These are phyloP conservation scores for Paramecium primaurelia DNA, from an alignment of 73 alveolate genomes.

Conservation along the genomic window DNA sequence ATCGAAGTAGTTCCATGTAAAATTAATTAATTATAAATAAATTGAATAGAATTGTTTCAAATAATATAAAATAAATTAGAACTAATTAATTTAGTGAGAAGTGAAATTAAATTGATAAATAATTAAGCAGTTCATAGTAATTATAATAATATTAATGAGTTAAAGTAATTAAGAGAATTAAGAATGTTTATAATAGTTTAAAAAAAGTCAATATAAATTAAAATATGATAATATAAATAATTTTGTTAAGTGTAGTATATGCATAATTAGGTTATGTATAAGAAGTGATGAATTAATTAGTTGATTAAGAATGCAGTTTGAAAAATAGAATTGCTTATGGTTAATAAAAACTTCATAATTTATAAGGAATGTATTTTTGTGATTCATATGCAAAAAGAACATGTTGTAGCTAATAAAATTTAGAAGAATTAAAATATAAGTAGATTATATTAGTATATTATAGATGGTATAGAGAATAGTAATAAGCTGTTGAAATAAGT, in stretches of 20 bases:
- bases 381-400: constrained; percentile 23
- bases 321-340: neutral
- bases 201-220: neutral
- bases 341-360: neutral
- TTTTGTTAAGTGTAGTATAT: neutral
- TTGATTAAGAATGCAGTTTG: neutral
- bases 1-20: neutral
- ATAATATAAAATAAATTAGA: neutral
- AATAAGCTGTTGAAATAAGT: neutral
- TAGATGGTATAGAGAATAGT: constrained; percentile 29
- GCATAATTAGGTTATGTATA: neutral
- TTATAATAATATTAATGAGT: neutral
- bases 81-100: neutral
- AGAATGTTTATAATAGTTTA: neutral
- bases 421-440: constrained; percentile 2
- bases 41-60: neutral
- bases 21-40: neutral
- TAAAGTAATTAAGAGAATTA: neutral
- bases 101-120: no score
- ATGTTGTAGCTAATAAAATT: constrained; percentile 10
- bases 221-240: neutral
- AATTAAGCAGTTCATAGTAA: no score
- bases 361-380: constrained; percentile 18
- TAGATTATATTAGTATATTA: neutral
- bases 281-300: neutral